Conservation (phyloP, 2,329 filamentous ascomycete species). For the Nigrospora osmanthi region DNA sequence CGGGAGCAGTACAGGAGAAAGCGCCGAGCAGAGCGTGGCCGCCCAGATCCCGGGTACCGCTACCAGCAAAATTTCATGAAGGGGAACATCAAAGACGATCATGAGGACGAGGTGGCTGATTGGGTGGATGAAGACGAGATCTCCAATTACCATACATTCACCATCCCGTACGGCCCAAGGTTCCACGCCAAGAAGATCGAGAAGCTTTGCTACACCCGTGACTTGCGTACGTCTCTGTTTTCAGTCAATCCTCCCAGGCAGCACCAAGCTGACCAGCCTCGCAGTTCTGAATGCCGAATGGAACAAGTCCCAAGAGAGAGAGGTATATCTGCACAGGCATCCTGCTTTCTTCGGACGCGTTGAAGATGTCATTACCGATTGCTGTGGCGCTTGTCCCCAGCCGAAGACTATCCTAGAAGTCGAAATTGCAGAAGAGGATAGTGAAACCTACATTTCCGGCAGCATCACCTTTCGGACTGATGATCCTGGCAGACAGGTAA, state of each 20-base stretch:
- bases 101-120: conserved; percentile 76
- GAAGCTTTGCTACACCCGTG: conserved; percentile 73
- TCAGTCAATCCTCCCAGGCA: background rate
- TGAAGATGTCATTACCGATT: conserved; percentile 69
- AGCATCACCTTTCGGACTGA: conserved; percentile 69
- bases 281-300: conserved; percentile 73
- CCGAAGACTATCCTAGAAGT: conserved; percentile 64
- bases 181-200: conserved; percentile 67
- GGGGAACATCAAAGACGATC: conserved; percentile 69
- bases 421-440: conserved; percentile 62
- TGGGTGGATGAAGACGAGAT: conserved; percentile 73
- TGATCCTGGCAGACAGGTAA: conserved; percentile 65
- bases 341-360: conserved; percentile 77
- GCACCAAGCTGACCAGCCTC: background rate
- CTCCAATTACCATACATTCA: conserved; percentile 73
- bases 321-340: conserved; percentile 73
- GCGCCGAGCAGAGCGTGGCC: conserved; percentile 63
- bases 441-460: conserved; percentile 69
- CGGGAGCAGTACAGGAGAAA: conserved; percentile 65
- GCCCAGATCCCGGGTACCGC: conserved; percentile 44
- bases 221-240: conserved; percentile 40
- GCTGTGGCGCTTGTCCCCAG: conserved; percentile 70
- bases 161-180: conserved; percentile 56
- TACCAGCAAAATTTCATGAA: conserved; percentile 30
- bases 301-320: conserved; percentile 70